A percentile compares a stretch with the other conserved stretches of the same genome.
These are phyloP conservation scores for Kwoniella europaea DNA, from an alignment of 768 basidiomycete genomes.

Conservation along the genomic window DNA sequence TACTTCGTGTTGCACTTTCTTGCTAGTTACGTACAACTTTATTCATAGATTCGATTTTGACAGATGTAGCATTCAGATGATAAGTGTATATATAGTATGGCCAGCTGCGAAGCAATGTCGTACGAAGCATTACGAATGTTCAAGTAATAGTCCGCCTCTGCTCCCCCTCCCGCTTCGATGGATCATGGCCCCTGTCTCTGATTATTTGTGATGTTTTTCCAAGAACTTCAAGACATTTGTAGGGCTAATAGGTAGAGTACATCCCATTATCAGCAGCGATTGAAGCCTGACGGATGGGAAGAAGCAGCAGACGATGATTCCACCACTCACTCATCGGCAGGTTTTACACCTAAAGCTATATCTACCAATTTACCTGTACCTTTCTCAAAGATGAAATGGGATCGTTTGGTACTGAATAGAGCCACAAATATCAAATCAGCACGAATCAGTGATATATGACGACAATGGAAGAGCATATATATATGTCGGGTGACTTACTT, in stretches of 20 bases:
- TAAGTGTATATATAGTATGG: no score
- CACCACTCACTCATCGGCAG: conserved; percentile 66
- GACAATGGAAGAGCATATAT: background rate
- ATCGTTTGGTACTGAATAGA: conserved; percentile 73
- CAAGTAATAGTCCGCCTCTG: background rate
- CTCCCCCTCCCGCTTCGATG: background rate
- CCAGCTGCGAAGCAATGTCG: no score
- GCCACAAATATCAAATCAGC: no score
- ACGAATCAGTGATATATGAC: no score
- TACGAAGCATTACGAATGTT: no score
- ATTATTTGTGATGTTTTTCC: conserved; percentile 60
- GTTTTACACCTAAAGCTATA: conserved; percentile 82
- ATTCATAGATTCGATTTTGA: no score
- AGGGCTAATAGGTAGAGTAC: conserved; percentile 61
- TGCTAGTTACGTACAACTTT: no score
- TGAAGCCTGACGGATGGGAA: no score
- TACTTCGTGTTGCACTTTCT: no score
- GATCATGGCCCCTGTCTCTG: background rate
- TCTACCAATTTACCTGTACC: conserved; percentile 82
- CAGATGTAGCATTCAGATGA: no score
- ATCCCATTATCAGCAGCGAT: no score
- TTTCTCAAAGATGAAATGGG: conserved; percentile 90
- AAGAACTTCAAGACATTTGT: conserved; percentile 72
- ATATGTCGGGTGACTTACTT: conserved; percentile 59
- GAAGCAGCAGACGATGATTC: conserved; percentile 27